Conservation (phyloP, 1,139 yeast genomes). For the Arxiozyma slooffiae region DNA sequence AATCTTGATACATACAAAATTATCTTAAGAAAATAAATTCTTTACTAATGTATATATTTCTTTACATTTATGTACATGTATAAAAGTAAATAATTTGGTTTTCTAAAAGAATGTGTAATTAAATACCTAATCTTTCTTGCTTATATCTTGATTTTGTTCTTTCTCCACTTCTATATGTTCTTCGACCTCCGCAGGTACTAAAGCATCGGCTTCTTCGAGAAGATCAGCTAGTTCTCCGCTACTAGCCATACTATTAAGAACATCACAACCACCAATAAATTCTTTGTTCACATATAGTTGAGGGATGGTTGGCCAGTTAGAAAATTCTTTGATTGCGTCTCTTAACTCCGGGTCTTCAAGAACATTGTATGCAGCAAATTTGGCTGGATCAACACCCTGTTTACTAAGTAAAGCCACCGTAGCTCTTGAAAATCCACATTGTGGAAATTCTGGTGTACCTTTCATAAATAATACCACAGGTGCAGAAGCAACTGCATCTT, state of each 20-base stretch:
- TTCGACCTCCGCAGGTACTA: slow-evolving; percentile 63
- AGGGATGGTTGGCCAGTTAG: slow-evolving; percentile 61
- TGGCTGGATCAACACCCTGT: slow-evolving; percentile 92
- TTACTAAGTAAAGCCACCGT: slow-evolving; percentile 89
- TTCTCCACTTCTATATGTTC: slow-evolving; percentile 9
- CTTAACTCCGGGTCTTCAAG: slow-evolving; percentile 90
- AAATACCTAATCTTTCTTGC: neutral
- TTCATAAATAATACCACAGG: slow-evolving; percentile 94
- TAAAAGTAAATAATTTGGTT: no score
- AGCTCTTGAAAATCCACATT: slow-evolving; percentile 95
- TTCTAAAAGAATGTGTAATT: neutral
- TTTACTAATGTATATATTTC: no score
- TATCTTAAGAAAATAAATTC: neutral
- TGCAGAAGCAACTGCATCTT: slow-evolving; percentile 72
- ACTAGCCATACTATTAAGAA: slow-evolving; percentile 84
- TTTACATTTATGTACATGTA: neutral
- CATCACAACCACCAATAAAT: slow-evolving; percentile 96
- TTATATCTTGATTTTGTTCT: neutral
- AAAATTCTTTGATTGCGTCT: slow-evolving; percentile 85
- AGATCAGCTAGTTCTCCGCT: slow-evolving; percentile 83
- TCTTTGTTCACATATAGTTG: slow-evolving; percentile 62
- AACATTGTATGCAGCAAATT: slow-evolving; percentile 95
- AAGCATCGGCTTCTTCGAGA: slow-evolving; percentile 67
- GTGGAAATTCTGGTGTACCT: slow-evolving; percentile 96
- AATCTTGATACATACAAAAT: neutral